Evolutionary conservation across 2,329 filamentous ascomycete genomes (phyloP), one percentile per base, ranked within the genome.

Genomic region (Colletotrichum abscissum): DNA sequence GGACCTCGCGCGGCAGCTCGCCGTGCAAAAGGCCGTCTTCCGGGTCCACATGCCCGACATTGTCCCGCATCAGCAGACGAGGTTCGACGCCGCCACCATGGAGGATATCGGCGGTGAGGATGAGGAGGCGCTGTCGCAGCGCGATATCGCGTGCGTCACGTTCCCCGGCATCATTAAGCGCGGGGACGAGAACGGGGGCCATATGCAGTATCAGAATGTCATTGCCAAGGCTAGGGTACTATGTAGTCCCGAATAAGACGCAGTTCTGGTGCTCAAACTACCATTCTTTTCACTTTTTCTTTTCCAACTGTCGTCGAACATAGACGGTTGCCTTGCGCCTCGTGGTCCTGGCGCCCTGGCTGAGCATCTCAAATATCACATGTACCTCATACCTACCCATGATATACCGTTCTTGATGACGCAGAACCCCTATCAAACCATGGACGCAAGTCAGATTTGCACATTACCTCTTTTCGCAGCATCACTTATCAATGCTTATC

Each of bases 161-260:
- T 93, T 92, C 69, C 92, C 92, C 1, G 89, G 89, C 7, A 85
- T 93, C 26, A 84, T 91, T 69, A 93, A 93, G 82, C 83, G 85
- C 26, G 91, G 91, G 6, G 90, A 93, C 79, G 91, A 92, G 82
- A 89, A 87, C 74, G 92, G 91, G 28, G 86, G 88, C 52, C 88
- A 91, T 74, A 81, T 88, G 76, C 88, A 92, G 77, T 88, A 89
- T 74, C 85, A 86, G 55, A 93, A 93, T 78, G 86, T 93, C 58
- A 89, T 93, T 75, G 84, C 88, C 72, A 93, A 92, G 81, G 89
- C 91, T n/a, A 88, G 88, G 76, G 91, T 93, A 5, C 81, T 93
- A 60, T 92, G 91, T 78, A 83, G 83, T 63, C 83, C 86, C 9
- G 86, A 88, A 77, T 85, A 79, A 82, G 76, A 49, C 52, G 22